Conservation (phyloP, 768 basidiomycete genomes). For the Tylopilus subfusipes region DNA sequence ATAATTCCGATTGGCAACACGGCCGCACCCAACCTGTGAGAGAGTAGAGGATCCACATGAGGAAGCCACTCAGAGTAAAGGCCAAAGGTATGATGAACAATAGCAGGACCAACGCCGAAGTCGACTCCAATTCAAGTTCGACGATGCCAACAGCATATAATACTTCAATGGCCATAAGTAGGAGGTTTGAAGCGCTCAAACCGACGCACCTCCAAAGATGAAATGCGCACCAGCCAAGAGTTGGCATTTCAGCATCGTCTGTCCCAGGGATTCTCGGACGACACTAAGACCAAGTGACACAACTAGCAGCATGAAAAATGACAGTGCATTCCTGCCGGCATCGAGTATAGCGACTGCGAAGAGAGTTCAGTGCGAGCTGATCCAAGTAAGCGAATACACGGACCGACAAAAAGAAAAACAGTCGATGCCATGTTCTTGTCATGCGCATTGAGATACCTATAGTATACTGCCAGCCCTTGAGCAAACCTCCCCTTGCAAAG, state of each 20-base stretch:
- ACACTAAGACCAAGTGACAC: constrained; percentile 92
- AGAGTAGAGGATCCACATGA: constrained; percentile 93
- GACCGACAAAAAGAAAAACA: constrained; percentile 91
- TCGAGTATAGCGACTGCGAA: constrained; percentile 86
- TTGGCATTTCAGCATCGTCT: constrained; percentile 81
- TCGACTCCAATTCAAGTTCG: constrained; percentile 86
- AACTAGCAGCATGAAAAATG: constrained; percentile 92
- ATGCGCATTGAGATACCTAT: constrained; percentile 90
- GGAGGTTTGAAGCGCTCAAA: neutral
- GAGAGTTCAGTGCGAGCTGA: neutral
- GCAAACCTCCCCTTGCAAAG: neutral
- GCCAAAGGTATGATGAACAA: constrained; percentile 93
- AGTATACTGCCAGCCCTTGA: constrained; percentile 59
- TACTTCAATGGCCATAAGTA: constrained; percentile 44
- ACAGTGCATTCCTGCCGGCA: constrained; percentile 89
- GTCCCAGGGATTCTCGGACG: constrained; percentile 82
- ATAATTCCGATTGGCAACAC: neutral
- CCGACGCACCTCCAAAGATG: constrained; percentile 80
- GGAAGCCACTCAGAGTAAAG: constrained; percentile 91
- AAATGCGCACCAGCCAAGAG: constrained; percentile 83
- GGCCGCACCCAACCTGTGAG: constrained; percentile 63
- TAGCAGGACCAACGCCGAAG: constrained; percentile 78
- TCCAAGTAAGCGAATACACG: constrained; percentile 21
- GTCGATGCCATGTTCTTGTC: constrained; percentile 70
- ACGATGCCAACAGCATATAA: constrained; percentile 95